Conservation (phyloP, 208 protist genomes). For the Crithidia fasciculata region DNA sequence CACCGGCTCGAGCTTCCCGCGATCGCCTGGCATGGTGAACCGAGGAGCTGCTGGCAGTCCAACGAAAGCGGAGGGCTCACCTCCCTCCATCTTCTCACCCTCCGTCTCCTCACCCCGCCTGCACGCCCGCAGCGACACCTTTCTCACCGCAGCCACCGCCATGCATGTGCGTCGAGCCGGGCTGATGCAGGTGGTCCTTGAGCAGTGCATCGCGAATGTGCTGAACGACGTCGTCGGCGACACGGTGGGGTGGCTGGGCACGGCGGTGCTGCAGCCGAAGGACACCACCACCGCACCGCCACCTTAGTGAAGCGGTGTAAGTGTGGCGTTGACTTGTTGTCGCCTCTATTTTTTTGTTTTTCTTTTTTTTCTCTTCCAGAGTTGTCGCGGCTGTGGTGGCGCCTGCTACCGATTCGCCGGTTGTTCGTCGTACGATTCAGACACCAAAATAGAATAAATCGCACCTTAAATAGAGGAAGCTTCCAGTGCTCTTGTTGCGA, state of each 20-base stretch:
- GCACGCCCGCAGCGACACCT: slow-evolving; percentile 2
- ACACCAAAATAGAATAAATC: too few relatives aligned
- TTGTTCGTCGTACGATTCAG: neutral
- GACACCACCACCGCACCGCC: neutral
- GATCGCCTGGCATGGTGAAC: too few relatives aligned
- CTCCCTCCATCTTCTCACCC: slow-evolving; percentile 1
- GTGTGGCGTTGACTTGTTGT: neutral
- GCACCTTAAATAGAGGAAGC: too few relatives aligned
- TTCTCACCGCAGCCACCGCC: slow-evolving; percentile 19
- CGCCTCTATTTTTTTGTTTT: neutral
- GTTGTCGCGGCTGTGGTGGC: neutral
- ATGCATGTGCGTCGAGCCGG: slow-evolving; percentile 53
- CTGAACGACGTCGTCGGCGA: slow-evolving; percentile 63
- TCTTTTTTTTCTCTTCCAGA: neutral
- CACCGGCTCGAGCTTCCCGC: too few relatives aligned
- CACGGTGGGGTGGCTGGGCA: slow-evolving; percentile 60
- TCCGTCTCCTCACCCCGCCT: slow-evolving; percentile 10
- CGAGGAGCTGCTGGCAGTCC: neutral
- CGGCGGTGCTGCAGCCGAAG: slow-evolving; percentile 1
- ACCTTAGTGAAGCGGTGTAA: neutral
- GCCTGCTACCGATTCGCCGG: neutral
- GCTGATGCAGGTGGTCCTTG: slow-evolving; percentile 54
- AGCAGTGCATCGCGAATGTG: slow-evolving; percentile 68
- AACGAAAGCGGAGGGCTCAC: neutral
- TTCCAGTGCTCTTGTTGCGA: too few relatives aligned